Evolutionary conservation across 805 yeast genomes (phyloP).

Genomic region (Saturnispora dispora): DNA sequence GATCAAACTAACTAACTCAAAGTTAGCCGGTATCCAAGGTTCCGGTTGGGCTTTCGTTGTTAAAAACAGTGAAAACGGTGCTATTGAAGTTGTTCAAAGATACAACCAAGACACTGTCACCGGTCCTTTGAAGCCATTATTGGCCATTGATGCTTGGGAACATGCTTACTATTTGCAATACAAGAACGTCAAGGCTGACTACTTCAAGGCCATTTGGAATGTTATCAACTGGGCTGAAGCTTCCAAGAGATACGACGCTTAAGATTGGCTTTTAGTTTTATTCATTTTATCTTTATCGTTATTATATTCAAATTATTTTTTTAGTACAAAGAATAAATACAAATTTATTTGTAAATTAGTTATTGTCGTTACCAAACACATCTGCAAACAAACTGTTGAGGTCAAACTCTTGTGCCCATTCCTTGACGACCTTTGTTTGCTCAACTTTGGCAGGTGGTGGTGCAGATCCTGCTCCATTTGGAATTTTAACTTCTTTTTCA

Average conservation of each 20-base stretch:
- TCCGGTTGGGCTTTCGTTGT: slow-evolving; percentile 94
- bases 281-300: neutral
- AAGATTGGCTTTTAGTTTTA: neutral
- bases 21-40: slow-evolving; percentile 85
- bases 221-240: slow-evolving; percentile 93
- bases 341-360: neutral
- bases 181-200: slow-evolving; percentile 83
- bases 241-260: slow-evolving; percentile 52
- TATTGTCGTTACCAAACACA: slow-evolving; percentile 20
- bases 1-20: slow-evolving; percentile 51
- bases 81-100: slow-evolving; percentile 71
- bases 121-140: slow-evolving; percentile 59
- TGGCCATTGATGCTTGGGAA: slow-evolving; percentile 95
- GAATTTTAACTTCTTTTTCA: slow-evolving; percentile 31
- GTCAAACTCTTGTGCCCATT: slow-evolving; percentile 93
- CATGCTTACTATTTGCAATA: slow-evolving; percentile 93
- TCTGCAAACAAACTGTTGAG: slow-evolving; percentile 67
- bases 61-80: slow-evolving; percentile 66
- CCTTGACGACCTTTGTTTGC: slow-evolving; percentile 70
- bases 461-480: slow-evolving; percentile 28
- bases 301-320: neutral
- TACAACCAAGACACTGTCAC: slow-evolving; percentile 81
- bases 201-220: slow-evolving; percentile 91
- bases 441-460: slow-evolving; percentile 41
- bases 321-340: neutral